Evolutionary conservation across 306 rosid species (phyloP).

Genomic region (Begonia peltatifolia): DNA sequence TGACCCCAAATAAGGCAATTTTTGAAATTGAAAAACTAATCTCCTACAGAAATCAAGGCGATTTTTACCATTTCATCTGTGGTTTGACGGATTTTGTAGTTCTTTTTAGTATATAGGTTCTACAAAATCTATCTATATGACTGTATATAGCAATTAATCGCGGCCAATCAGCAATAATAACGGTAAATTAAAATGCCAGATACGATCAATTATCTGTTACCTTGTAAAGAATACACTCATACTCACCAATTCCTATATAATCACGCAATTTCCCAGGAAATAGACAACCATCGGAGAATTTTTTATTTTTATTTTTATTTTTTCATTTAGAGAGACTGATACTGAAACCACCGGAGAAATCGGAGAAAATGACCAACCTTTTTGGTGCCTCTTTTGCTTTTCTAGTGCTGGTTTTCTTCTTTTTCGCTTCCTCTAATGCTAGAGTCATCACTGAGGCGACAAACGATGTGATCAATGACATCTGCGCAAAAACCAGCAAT

Average conservation of each 20-base stretch:
- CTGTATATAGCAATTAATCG: too few relatives aligned
- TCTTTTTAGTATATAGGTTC: too few relatives aligned
- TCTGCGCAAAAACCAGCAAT: constrained; percentile 1
- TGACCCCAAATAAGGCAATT: too few relatives aligned
- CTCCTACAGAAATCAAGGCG: too few relatives aligned
- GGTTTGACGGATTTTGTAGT: too few relatives aligned
- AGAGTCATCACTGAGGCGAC: background rate
- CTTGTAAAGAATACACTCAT: constrained; percentile 18
- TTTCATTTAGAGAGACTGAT: background rate
- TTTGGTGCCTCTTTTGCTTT: background rate
- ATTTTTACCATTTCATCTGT: too few relatives aligned
- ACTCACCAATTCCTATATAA: constrained; percentile 13
- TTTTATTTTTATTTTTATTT: too few relatives aligned
- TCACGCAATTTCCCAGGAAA: background rate
- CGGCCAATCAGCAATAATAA: too few relatives aligned
- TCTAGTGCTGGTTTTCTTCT: background rate
- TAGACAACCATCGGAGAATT: background rate
- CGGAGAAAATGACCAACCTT: background rate
- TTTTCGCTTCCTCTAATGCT: background rate
- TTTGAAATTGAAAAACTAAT: too few relatives aligned
- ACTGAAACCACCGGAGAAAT: background rate
- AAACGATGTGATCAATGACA: background rate
- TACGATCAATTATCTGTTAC: background rate
- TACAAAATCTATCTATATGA: too few relatives aligned
- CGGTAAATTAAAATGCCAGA: too few relatives aligned